Evolutionary conservation across 2,329 filamentous ascomycete species (phyloP).

Genomic region (Trichoderma koningiopsis): DNA sequence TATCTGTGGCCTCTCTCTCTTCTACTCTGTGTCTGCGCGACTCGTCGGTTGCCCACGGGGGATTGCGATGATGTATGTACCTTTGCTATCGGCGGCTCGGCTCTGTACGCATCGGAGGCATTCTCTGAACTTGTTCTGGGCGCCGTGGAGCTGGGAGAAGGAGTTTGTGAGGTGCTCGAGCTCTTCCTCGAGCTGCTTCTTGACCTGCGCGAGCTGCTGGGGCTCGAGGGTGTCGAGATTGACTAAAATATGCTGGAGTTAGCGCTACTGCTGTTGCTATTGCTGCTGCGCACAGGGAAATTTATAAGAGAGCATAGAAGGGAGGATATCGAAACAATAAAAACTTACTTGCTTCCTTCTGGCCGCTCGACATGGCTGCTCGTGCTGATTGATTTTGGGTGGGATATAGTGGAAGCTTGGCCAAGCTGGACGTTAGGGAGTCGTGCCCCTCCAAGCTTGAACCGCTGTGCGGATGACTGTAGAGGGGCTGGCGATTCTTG

Average conservation of each 20-base stretch:
- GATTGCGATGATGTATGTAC: slow-evolving; percentile 31
- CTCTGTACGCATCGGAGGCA: slow-evolving; percentile 76
- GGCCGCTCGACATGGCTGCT: slow-evolving; percentile 39
- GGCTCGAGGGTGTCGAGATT: slow-evolving; percentile 75
- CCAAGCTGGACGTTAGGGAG: slow-evolving; percentile 17
- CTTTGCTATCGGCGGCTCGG: slow-evolving; percentile 37
- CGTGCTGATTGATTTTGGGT: slow-evolving; percentile 6
- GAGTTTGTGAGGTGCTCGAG: slow-evolving; percentile 91
- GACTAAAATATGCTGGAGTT: slow-evolving; percentile 42
- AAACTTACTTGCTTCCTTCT: slow-evolving; percentile 39
- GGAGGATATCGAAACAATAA: neutral
- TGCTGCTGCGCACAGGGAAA: neutral
- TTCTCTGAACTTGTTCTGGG: slow-evolving; percentile 89
- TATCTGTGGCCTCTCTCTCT: neutral
- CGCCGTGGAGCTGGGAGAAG: slow-evolving; percentile 84
- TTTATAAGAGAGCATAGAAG: neutral
- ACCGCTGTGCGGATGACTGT: slow-evolving; percentile 37
- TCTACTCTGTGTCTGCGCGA: neutral
- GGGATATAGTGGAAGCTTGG: neutral
- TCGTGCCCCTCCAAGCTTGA: slow-evolving; percentile 32
- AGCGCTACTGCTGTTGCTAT: neutral
- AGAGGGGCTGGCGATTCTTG: slow-evolving; percentile 38
- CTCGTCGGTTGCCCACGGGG: neutral
- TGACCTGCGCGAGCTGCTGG: slow-evolving; percentile 85
- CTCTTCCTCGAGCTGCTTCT: slow-evolving; percentile 95